Conservation (phyloP, 1,284 basidiomycete species). For the Trichosporon coremiiforme region DNA sequence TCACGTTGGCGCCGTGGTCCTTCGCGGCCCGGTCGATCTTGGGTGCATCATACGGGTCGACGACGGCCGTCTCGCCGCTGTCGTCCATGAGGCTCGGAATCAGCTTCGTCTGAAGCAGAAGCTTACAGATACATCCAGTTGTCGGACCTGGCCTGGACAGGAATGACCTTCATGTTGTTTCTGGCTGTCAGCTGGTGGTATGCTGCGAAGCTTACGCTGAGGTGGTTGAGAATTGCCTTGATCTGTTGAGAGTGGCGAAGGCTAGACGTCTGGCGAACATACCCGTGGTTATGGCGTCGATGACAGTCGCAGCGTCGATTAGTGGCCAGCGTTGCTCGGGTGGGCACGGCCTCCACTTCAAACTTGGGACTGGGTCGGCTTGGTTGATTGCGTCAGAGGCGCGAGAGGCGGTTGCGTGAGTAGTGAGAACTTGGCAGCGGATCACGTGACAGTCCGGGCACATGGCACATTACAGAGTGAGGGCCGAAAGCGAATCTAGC, state of each 20-base stretch:
- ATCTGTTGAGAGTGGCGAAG: constrained; percentile 10
- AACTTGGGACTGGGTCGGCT: constrained; percentile 1
- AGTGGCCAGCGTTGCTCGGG: constrained; percentile 6
- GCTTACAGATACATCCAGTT: constrained; percentile 79
- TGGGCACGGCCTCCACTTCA: constrained; percentile 14
- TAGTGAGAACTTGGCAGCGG: background rate
- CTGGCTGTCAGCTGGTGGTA: constrained; percentile 1
- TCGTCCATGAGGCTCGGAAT: constrained; percentile 66
- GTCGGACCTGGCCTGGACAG: constrained; percentile 75
- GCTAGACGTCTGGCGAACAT: constrained; percentile 15
- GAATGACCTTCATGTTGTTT: constrained; percentile 61
- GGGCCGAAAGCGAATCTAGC: background rate
- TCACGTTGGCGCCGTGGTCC: constrained; percentile 65
- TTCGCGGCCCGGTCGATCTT: constrained; percentile 72
- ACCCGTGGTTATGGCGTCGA: background rate
- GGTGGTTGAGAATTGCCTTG: background rate
- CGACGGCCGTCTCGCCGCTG: constrained; percentile 67
- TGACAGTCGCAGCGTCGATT: background rate
- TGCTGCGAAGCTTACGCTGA: background rate
- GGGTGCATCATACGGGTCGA: constrained; percentile 70
- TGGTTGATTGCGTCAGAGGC: background rate
- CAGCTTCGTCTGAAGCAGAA: background rate
- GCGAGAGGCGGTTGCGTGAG: background rate
- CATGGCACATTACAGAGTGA: constrained; percentile 8
- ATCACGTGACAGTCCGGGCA: background rate